Percentiles rank a stretch among this genome's conserved stretches.
Conservation (phyloP, 768 basidiomycete genomes). For the Naematelia aurantialba region DNA sequence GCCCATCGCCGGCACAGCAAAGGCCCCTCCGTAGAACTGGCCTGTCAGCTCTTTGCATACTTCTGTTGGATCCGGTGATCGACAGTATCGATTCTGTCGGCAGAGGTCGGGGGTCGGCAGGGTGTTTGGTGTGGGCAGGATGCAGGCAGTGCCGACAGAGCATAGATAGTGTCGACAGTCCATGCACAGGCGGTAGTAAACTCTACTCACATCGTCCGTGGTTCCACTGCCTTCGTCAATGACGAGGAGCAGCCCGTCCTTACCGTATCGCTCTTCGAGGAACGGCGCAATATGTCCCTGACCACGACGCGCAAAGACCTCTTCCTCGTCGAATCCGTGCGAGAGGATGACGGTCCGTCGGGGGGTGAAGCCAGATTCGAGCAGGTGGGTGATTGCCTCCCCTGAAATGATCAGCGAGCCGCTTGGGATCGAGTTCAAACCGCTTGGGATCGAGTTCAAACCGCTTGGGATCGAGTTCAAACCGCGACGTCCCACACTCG, state of each 20-base stretch:
- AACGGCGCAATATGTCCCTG: conserved; percentile 43
- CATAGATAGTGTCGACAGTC: too few relatives aligned
- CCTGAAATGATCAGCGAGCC: conserved; percentile 13
- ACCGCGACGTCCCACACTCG: not conserved
- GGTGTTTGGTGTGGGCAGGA: too few relatives aligned
- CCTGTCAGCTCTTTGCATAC: not conserved
- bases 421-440: not conserved
- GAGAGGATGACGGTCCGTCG: conserved; percentile 43
- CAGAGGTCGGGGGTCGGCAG: too few relatives aligned
- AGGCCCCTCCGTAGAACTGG: conserved; percentile 36
- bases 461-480: not conserved
- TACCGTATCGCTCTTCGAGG: conserved; percentile 42
- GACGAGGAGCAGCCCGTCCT: conserved; percentile 40
- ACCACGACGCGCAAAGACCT: conserved; percentile 43
- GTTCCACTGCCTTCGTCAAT: conserved; percentile 42
- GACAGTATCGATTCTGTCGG: too few relatives aligned
- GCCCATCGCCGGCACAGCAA: conserved; percentile 38
- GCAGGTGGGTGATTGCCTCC: conserved; percentile 44
- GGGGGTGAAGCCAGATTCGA: conserved; percentile 38
- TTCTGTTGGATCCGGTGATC: not conserved
- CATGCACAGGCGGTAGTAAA: not conserved
- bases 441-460: not conserved
- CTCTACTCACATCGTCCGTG: conserved; percentile 30
- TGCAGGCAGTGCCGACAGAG: too few relatives aligned
- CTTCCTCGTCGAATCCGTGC: conserved; percentile 46